Evolutionary conservation across 2,329 filamentous ascomycete genomes (phyloP), one percentile per base, ranked within the genome.

Genomic region (Fonsecaea nubica): DNA sequence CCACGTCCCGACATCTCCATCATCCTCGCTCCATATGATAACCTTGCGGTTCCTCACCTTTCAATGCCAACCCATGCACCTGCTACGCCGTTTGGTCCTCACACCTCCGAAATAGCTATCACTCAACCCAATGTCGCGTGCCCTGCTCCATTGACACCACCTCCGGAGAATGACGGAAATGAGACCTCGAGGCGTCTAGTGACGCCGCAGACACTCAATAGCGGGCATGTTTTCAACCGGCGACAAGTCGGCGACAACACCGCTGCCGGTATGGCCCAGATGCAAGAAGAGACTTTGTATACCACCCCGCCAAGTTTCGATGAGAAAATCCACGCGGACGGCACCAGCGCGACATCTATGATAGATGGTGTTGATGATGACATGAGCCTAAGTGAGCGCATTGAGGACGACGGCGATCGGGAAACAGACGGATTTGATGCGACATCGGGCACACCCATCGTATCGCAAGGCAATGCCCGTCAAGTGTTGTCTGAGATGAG

Each of bases 31-130:
- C 69, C 70, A 63, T 66, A 72, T 72, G 71, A 70, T 72, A 72
- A 60, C 62, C 62, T 56, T 40, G 45, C 60, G 60, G 60, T 55
- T 35, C 40, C 30, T 62, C 61, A 13, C 48, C 33, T 38, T 72
- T 70, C 67, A 71, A 73, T 73, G 71, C 71, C 71, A 67, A 68
- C 70, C 45, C 65, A 69, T 72, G 68, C 68, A 63, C 65, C 65
- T 53, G 55, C 59, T 70, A 53, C 62, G 25, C 54, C 65, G 50
- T 50, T 57, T 65, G 61, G 42, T 57, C 33, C 66, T 35, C 58
- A 63, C 38, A 48, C 65, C 38, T 15, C 55, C 59, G 67, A 71
- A 42, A 53, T 69, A 69, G 30, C 30, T 32, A 32, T 32, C 30
- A 38, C 58, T 50, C 56, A 65, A 48, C 40, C 58, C 18, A 63